Base-by-base conservation (phyloP, 75 land plant genomes). In the Pinus tabuliformis region DNA sequence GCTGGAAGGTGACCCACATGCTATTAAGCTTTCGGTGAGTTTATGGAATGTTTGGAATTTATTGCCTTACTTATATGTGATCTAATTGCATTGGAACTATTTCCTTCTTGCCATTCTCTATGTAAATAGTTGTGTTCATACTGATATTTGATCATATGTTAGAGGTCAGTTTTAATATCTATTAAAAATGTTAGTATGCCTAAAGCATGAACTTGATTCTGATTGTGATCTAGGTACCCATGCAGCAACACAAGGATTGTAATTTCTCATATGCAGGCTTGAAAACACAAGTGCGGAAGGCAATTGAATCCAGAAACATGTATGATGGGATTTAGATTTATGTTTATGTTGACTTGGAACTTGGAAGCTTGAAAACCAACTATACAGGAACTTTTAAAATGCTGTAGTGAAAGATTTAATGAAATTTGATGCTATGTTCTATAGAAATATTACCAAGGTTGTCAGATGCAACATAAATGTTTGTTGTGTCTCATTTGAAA, bases 191-290 rank as follows among this genome's bases (percentile, higher is more conserved):
- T 62, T 73, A 3, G 28, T 15, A 28, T 62, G 70, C 21, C 70
- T 73, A 62, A 54, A 21, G 18, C 17, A 59, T 13, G 39, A 58
- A 26, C 20, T 17, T 6, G 28, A 58, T 54, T 68, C 9, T 20
- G 71, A 68, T n/a, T 68, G 9, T 68, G 71, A 66, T 36, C 21
- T 75, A 95, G 98, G 83, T 83, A 21, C 96, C 98, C 45, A 95
- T 95, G 98, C 83, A 85, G 68, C 90, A 87, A 60, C 86, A 90
- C 76, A 89, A 89, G 76, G 93, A 95, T 71, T 96, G 95, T 85
- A 96, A 94, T 73, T 92, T 97, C 78, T 97, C 99, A 16, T 97
- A 91, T 83, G 98, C 99, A 72, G 99, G 99, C 56, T 79, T 97
- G 75, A 97, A 97, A 89, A 97, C 93, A 65, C 99, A 95, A 91